Percentiles rank a stretch among this genome's conserved stretches.
phyloP scores from a whole-genome alignment of 2,329 filamentous ascomycete species.

The Clonostachys rosea region DNA sequence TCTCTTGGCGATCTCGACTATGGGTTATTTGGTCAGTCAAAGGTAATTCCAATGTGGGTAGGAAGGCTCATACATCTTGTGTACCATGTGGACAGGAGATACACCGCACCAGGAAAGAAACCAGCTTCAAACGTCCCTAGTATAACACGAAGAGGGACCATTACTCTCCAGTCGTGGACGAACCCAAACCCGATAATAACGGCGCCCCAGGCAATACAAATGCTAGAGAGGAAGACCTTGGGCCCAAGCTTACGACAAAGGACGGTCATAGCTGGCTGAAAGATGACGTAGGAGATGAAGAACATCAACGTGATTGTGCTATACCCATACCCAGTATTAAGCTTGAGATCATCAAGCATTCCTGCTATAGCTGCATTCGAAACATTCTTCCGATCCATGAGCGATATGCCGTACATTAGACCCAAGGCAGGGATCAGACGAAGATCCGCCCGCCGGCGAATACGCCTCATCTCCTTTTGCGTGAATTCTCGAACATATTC shows the following conservation, averaged over 20 bases:
- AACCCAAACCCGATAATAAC: conserved; percentile 23
- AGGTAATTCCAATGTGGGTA: too few relatives aligned
- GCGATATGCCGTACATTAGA: conserved; percentile 29
- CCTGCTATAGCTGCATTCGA: conserved; percentile 44
- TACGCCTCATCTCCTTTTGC: too few relatives aligned
- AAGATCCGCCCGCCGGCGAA: too few relatives aligned
- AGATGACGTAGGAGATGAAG: conserved; percentile 54
- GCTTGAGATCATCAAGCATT: conserved; percentile 22
- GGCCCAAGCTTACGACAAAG: conserved; percentile 21
- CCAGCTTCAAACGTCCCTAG: conserved; percentile 18
- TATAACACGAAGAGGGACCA: conserved; percentile 36
- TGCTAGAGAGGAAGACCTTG: conserved; percentile 1
- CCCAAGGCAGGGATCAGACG: too few relatives aligned
- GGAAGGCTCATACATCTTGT: background rate
- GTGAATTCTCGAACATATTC: too few relatives aligned
- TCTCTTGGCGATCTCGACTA: conserved; percentile 2
- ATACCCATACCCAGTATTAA: conserved; percentile 52
- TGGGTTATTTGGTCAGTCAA: too few relatives aligned
- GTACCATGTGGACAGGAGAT: background rate
- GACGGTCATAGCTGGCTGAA: conserved; percentile 25
- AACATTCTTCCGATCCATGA: conserved; percentile 49
- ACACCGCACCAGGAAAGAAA: conserved; percentile 5
- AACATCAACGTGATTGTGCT: conserved; percentile 47
- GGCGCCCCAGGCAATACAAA: conserved; percentile 3
- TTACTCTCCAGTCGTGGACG: conserved; percentile 36